Conservation (phyloP, 495 filamentous ascomycete genomes). For the Podospora appendiculata region DNA sequence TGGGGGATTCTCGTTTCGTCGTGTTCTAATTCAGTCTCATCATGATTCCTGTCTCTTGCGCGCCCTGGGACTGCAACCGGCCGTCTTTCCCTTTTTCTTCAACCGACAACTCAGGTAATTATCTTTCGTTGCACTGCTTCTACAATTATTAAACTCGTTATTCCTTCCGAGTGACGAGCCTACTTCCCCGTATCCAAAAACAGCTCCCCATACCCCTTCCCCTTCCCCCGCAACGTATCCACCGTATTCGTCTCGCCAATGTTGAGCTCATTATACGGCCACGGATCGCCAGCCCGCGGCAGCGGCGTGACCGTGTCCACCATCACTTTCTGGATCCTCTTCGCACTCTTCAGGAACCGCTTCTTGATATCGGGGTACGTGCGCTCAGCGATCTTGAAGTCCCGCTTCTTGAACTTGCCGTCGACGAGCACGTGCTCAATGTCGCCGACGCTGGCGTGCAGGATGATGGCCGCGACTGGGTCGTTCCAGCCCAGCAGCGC, state of each 20-base stretch:
- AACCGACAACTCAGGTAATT: too few species aligned
- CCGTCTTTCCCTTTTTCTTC: too few species aligned
- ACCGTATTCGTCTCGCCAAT: conserved; percentile 1
- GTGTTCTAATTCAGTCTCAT: too few species aligned
- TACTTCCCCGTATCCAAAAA: background rate
- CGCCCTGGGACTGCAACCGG: too few species aligned
- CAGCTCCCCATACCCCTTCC: conserved; percentile 9
- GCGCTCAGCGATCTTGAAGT: conserved; percentile 21
- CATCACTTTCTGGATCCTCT: conserved; percentile 11
- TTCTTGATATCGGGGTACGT: conserved; percentile 18
- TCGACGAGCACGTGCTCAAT: conserved; percentile 40
- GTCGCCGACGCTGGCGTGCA: conserved; percentile 42
- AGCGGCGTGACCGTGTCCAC: background rate
- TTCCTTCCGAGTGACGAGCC: too few species aligned
- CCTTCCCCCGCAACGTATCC: conserved; percentile 4
- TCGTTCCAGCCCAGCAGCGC: conserved; percentile 41
- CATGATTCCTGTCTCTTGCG: too few species aligned
- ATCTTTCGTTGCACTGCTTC: too few species aligned
- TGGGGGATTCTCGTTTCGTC: too few species aligned
- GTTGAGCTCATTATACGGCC: background rate
- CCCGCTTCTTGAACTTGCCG: conserved; percentile 33
- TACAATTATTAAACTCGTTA: too few species aligned
- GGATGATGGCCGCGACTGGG: conserved; percentile 43
- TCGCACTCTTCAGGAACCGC: conserved; percentile 24
- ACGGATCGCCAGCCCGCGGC: conserved; percentile 1